phyloP scores from a whole-genome alignment of 2,329 filamentous ascomycete species.

The Xylaria polymorpha region DNA sequence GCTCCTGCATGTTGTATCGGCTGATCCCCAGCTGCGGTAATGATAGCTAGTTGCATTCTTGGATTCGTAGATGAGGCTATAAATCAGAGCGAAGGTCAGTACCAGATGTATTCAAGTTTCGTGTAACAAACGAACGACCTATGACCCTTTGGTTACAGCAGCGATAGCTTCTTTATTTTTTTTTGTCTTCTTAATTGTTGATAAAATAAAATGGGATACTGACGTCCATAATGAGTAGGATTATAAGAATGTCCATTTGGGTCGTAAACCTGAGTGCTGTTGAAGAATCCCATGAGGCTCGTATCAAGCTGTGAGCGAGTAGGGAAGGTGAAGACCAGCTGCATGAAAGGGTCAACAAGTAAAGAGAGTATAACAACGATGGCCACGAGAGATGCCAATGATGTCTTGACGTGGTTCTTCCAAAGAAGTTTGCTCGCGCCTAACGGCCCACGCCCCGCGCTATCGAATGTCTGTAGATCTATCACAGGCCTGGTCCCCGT shows the following conservation, averaged over 20 bases:
- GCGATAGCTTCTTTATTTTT: no score
- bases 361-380: conserved; percentile 28
- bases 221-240: no score
- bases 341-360: conserved; percentile 35
- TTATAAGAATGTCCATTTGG: no score
- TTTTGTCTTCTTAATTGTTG: no score
- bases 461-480: conserved; percentile 33
- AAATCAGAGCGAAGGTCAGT: background rate
- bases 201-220: no score
- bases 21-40: conserved; percentile 2
- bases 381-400: conserved; percentile 28
- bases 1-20: background rate
- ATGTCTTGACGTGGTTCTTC: conserved; percentile 24
- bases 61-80: background rate
- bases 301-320: conserved; percentile 1
- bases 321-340: conserved; percentile 33
- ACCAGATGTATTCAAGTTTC: no score
- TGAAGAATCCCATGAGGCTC: no score
- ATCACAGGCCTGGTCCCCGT: conserved; percentile 3
- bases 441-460: conserved; percentile 23
- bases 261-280: no score
- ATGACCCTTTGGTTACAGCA: no score
- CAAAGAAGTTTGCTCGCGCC: conserved; percentile 26
- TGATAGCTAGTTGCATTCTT: conserved; percentile 22
- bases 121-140: no score